Percentiles rank a stretch among this genome's conserved stretches.
Conservation (phyloP, 768 basidiomycete genomes). For the Cystoderma amianthinum region DNA sequence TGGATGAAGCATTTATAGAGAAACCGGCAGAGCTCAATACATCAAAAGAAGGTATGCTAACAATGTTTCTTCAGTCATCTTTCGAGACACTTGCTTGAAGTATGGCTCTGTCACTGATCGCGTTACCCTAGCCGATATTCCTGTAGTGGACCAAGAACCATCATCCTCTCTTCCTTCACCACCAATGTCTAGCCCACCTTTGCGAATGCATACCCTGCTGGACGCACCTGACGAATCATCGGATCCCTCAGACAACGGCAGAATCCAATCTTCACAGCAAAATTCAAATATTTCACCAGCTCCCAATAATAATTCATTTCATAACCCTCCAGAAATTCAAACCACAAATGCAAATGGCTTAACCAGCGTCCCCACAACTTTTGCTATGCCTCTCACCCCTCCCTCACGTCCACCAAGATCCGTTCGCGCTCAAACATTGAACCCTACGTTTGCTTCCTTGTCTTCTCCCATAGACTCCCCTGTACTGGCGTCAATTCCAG, state of each 20-base stretch:
- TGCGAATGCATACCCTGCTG: conserved; percentile 5
- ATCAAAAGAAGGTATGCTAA: too few species aligned
- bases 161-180: conserved; percentile 26
- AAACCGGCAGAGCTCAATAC: too few species aligned
- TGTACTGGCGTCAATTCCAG: conserved; percentile 12
- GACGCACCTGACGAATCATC: not conserved
- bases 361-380: not conserved
- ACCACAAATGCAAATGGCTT: too few species aligned
- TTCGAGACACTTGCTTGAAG: too few species aligned
- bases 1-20: too few species aligned
- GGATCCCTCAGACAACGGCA: too few species aligned
- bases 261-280: not conserved
- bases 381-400: not conserved
- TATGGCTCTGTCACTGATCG: not conserved
- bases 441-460: conserved; percentile 15
- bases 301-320: too few species aligned
- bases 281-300: not conserved
- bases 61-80: too few species aligned
- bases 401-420: not conserved
- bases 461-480: conserved; percentile 12
- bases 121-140: not conserved
- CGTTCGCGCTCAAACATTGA: not conserved
- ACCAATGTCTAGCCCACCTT: conserved; percentile 20
- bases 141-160: not conserved
- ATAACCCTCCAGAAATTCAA: not conserved